Base-by-base conservation (phyloP, 2,329 filamentous ascomycete species). In the Sporothrix dimorphospora region DNA sequence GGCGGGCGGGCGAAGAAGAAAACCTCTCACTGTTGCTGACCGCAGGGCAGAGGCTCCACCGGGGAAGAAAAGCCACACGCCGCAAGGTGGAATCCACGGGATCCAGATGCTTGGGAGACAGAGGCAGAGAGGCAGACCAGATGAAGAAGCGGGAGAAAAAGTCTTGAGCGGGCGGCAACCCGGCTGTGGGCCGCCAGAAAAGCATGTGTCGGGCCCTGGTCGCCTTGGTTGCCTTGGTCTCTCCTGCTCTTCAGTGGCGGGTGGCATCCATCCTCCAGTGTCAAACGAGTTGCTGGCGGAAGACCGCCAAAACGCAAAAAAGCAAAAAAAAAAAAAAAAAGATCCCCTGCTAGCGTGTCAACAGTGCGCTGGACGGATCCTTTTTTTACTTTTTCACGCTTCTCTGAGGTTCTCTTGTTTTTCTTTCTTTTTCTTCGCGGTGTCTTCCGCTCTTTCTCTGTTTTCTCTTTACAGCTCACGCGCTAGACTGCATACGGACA, bases 1-100 rank as follows among this genome's bases (percentile, higher is more conserved):
- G 11, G 65, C 24, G 42, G n/a, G 63, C 61, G 40, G 19, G 16
- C n/a, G 40, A 30, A 47, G 40, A 66, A 47, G 63, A 51, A 67
- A 67, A 67, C 65, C 45, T 67, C 65, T 67, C 65, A 67, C 27
- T 34, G 14, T 45, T 38, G 45, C 19, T 67, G 65, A 38, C 65
- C 24, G 9, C 63, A 51, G 45, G 65, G 45, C 16, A 67, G 45
- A 45, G 21, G 65, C 45, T 34, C 65, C 65, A 53, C 45, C 27
- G 65, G 65, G 27, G 61, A 65, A 66, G 42, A 34, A 34, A 21
- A 30, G 42, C 27, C 42, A 67, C 65, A 51, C 45, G 45, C 40
- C 27, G 45, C 27, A 49, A 27, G 59, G 59, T 21, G 24, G 63
- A 49, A 67, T 53, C 65, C 27, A 67, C 65, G 34, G 24, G 34